Conservation (phyloP, 352 stramenopile genomes). For the Phytophthora sojae region DNA sequence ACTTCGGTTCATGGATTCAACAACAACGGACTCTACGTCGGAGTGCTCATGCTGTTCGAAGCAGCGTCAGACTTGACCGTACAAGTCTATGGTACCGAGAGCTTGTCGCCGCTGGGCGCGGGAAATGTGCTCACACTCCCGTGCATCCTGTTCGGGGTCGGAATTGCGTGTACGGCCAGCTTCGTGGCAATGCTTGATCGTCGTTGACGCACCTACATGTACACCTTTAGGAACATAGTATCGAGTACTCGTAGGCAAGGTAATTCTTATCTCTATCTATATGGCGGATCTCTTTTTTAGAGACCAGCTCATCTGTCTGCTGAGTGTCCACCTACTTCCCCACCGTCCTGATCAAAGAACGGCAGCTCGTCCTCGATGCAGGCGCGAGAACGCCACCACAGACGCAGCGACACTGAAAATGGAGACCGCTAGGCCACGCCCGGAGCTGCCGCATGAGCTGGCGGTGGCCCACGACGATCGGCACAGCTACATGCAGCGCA, state of each 20-base stretch:
- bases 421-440: slow-evolving; percentile 21
- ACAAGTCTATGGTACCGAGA: slow-evolving; percentile 76
- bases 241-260: slow-evolving; percentile 1
- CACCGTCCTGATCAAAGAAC: slow-evolving; percentile 20
- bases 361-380: slow-evolving; percentile 20
- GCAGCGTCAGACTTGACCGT: slow-evolving; percentile 73
- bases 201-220: not conserved
- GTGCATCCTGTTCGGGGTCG: slow-evolving; percentile 64
- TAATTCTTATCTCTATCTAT: slow-evolving; percentile 9
- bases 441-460: slow-evolving; percentile 21
- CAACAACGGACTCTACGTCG: slow-evolving; percentile 85
- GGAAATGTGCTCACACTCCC: slow-evolving; percentile 69
- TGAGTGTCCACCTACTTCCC: not conserved
- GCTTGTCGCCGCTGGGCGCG: slow-evolving; percentile 65
- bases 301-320: not conserved
- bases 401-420: slow-evolving; percentile 14
- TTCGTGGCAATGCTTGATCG: slow-evolving; percentile 37
- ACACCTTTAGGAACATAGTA: no score
- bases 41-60: slow-evolving; percentile 74
- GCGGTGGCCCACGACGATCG: slow-evolving; percentile 35
- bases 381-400: not conserved
- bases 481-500: slow-evolving; percentile 64
- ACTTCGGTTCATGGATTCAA: slow-evolving; percentile 74
- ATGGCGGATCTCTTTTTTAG: not conserved
- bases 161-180: slow-evolving; percentile 50